phyloP scores from a whole-genome alignment of 495 filamentous ascomycete species.

The Penicillium mononematosum region DNA sequence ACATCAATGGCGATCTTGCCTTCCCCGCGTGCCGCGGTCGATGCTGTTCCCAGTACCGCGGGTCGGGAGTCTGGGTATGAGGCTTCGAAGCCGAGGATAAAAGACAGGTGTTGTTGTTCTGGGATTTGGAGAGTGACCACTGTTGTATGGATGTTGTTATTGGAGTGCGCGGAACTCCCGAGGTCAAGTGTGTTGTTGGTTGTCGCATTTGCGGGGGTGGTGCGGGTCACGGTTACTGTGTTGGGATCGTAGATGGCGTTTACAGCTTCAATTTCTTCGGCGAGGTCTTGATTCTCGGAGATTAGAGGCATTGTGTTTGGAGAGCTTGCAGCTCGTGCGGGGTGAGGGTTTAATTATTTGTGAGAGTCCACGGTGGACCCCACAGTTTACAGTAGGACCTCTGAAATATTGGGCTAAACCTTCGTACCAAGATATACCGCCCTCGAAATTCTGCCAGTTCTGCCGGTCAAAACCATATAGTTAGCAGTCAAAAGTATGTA shows the following conservation, averaged over 20 bases:
- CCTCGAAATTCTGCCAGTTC: no score
- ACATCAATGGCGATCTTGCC: slow-evolving; percentile 65
- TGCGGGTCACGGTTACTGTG: slow-evolving; percentile 52
- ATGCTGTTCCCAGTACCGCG: slow-evolving; percentile 61
- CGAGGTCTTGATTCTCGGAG: slow-evolving; percentile 59
- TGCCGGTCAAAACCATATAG: no score
- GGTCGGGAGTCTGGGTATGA: slow-evolving; percentile 74
- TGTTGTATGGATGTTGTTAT: slow-evolving; percentile 29
- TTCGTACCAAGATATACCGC: no score
- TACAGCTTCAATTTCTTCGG: slow-evolving; percentile 83
- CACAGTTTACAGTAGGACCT: neutral
- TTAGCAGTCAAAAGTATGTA: no score
- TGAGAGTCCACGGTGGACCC: slow-evolving; percentile 17
- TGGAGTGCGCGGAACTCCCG: slow-evolving; percentile 21
- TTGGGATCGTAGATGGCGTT: slow-evolving; percentile 86
- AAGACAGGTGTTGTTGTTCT: slow-evolving; percentile 46
- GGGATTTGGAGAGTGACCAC: slow-evolving; percentile 40
- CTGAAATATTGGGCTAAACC: no score
- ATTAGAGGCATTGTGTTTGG: slow-evolving; percentile 23
- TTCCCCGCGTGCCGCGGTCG: slow-evolving; percentile 56
- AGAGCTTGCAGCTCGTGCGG: slow-evolving; percentile 5
- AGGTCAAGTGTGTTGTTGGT: slow-evolving; percentile 47
- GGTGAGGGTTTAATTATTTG: slow-evolving; percentile 5
- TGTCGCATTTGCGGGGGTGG: slow-evolving; percentile 35
- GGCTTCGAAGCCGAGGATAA: slow-evolving; percentile 65